Conservation (phyloP, 805 yeast genomes). For the Lachancea fermentati region DNA sequence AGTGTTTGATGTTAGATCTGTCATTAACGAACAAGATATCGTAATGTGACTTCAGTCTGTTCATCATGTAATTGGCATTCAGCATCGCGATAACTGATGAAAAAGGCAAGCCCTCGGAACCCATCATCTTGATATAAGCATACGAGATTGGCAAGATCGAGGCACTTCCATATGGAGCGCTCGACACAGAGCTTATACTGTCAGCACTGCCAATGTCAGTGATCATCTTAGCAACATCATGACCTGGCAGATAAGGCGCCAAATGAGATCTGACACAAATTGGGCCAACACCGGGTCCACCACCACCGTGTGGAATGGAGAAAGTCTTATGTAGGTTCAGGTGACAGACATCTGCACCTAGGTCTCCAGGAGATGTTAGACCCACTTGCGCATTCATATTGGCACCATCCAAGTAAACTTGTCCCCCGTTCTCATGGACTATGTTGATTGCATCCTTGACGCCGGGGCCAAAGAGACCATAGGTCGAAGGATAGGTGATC, state of each 20-base stretch:
- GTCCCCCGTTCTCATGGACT: conserved; percentile 85
- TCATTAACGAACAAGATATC: conserved; percentile 62
- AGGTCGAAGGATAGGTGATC: conserved; percentile 97
- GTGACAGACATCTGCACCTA: conserved; percentile 98
- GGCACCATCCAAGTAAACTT: conserved; percentile 97
- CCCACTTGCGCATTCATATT: conserved; percentile 99
- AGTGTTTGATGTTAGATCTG: conserved; percentile 50
- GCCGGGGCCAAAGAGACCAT: conserved; percentile 92
- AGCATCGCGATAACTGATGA: conserved; percentile 88
- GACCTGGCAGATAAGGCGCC: conserved; percentile 76
- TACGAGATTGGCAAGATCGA: conserved; percentile 89
- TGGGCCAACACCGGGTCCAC: conserved; percentile 99
- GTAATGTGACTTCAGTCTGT: conserved; percentile 62
- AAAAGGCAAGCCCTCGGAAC: conserved; percentile 74
- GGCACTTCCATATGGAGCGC: conserved; percentile 97
- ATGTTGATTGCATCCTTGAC: conserved; percentile 79
- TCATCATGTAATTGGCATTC: conserved; percentile 95
- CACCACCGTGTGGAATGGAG: conserved; percentile 98
- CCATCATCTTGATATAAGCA: conserved; percentile 92
- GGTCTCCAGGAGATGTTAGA: conserved; percentile 91
- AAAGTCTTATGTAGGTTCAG: conserved; percentile 95
- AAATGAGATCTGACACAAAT: conserved; percentile 86
- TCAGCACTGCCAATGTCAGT: conserved; percentile 39
- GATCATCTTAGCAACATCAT: conserved; percentile 49
- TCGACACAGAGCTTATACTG: conserved; percentile 71